These are phyloP conservation scores for Sclerotinia minor DNA, from an alignment of 2,329 filamentous ascomycete genomes.

Conservation along the genomic window DNA sequence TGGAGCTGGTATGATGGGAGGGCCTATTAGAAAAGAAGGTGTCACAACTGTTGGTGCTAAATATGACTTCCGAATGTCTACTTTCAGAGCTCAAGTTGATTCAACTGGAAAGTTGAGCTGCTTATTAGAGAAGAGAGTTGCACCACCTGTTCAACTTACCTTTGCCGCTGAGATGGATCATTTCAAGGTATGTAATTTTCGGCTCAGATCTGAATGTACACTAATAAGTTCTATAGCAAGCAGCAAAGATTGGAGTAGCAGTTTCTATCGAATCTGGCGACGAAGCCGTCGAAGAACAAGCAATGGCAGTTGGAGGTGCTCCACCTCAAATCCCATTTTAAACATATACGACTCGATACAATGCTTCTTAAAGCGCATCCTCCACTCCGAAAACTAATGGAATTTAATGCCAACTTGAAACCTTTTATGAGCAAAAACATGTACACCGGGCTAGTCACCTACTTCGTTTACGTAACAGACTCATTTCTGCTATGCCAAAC, in stretches of 20 bases:
- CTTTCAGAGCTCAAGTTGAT: conserved; percentile 94
- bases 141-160: conserved; percentile 86
- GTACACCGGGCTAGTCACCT: conserved; percentile 25
- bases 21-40: conserved; percentile 77
- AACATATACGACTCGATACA: conserved; percentile 38
- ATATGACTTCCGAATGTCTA: conserved; percentile 95
- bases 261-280: conserved; percentile 85
- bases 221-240: conserved; percentile 63
- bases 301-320: conserved; percentile 59
- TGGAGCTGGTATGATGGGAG: conserved; percentile 69
- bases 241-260: conserved; percentile 90
- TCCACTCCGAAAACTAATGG: conserved; percentile 34
- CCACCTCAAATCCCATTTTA: conserved; percentile 63
- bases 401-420: conserved; percentile 35
- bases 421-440: conserved; percentile 27
- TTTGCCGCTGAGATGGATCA: conserved; percentile 98
- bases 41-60: conserved; percentile 91
- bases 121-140: conserved; percentile 92
- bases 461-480: conserved; percentile 5
- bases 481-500: conserved; percentile 30
- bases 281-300: conserved; percentile 85
- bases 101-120: conserved; percentile 92
- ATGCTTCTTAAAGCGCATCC: conserved; percentile 18
- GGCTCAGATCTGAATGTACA: not conserved
- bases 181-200: conserved; percentile 69